A percentile compares a stretch with the other conserved stretches of the same genome.
Evolutionary conservation across 2,329 filamentous ascomycete genomes (phyloP).

Genomic region (Xylaria sp.): DNA sequence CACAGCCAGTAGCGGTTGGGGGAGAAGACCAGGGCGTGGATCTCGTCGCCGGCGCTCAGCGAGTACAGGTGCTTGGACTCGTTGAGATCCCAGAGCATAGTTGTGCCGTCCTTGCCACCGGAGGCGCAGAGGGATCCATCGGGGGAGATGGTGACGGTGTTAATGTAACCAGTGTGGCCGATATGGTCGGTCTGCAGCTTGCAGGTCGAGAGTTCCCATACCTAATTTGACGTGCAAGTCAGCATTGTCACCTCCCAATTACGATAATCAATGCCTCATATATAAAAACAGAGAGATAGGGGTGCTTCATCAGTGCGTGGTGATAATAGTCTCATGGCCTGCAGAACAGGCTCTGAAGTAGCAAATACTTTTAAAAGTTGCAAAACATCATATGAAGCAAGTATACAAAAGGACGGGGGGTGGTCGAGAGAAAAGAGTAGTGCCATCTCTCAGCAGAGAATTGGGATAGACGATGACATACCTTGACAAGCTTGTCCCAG

Average conservation of each 20-base stretch:
- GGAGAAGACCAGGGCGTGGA: constrained; percentile 99
- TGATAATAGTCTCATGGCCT: constrained; percentile 98
- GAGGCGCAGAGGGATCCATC: constrained; percentile 99
- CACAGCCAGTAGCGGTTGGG: constrained; percentile 99
- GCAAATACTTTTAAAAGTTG: constrained; percentile 98
- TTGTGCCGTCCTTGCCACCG: constrained; percentile 99
- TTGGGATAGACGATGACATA: constrained; percentile 62
- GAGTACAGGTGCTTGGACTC: constrained; percentile 99
- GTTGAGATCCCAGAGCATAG: constrained; percentile 99
- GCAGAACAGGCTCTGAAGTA: constrained; percentile 95
- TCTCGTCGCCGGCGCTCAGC: constrained; percentile 98
- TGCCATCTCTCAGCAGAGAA: constrained; percentile 14
- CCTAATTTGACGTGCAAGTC: constrained; percentile 64
- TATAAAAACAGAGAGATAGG: constrained; percentile 28
- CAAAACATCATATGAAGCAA: constrained; percentile 85
- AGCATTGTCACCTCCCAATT: constrained; percentile 35
- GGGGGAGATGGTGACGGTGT: constrained; percentile 99
- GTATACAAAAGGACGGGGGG: not conserved
- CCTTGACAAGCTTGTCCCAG: constrained; percentile 99
- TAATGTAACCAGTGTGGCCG: constrained; percentile 99
- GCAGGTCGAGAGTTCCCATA: constrained; percentile 99
- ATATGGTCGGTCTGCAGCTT: constrained; percentile 99
- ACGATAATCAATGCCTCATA: not conserved
- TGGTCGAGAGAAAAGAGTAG: not conserved
- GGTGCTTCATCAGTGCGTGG: constrained; percentile 78